A percentile compares a stretch with the other conserved stretches of the same genome.
phyloP scores from a whole-genome alignment of 1,284 basidiomycete genomes.

The Malassezia globosa region DNA sequence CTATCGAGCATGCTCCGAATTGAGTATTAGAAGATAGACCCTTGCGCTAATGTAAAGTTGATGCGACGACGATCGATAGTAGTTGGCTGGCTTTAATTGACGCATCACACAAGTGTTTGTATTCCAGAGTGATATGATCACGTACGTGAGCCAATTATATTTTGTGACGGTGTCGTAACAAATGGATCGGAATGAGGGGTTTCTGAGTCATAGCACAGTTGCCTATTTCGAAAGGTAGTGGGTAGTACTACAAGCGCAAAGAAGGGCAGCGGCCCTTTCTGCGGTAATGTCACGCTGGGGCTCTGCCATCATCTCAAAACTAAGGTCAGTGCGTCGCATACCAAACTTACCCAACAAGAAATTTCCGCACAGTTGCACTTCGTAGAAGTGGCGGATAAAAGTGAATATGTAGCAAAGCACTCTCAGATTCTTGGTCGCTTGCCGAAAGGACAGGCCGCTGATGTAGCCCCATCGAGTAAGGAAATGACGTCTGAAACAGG shows the following conservation, averaged over 20 bases:
- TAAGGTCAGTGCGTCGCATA: conserved; percentile 37
- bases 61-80: too few species aligned
- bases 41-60: too few species aligned
- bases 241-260: conserved; percentile 50
- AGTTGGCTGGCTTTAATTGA: too few species aligned
- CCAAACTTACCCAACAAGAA: conserved; percentile 69
- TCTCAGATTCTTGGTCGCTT: conserved; percentile 45
- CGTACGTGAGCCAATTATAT: too few species aligned
- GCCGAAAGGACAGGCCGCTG: conserved; percentile 56
- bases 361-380: conserved; percentile 73
- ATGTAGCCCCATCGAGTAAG: conserved; percentile 84
- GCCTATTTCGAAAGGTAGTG: conserved; percentile 25
- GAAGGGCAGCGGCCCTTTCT: conserved; percentile 67
- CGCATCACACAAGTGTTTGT: too few species aligned
- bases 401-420: conserved; percentile 74
- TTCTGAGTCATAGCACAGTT: too few species aligned
- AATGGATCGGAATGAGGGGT: too few species aligned
- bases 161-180: too few species aligned
- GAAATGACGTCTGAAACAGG: conserved; percentile 60
- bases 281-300: conserved; percentile 80
- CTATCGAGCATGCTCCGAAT: too few species aligned
- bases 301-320: conserved; percentile 84
- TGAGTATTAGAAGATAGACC: too few species aligned
- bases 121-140: too few species aligned
- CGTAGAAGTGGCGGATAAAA: conserved; percentile 77